phyloP scores from a whole-genome alignment of 306 rosid species.

The Dryas alaskensis region DNA sequence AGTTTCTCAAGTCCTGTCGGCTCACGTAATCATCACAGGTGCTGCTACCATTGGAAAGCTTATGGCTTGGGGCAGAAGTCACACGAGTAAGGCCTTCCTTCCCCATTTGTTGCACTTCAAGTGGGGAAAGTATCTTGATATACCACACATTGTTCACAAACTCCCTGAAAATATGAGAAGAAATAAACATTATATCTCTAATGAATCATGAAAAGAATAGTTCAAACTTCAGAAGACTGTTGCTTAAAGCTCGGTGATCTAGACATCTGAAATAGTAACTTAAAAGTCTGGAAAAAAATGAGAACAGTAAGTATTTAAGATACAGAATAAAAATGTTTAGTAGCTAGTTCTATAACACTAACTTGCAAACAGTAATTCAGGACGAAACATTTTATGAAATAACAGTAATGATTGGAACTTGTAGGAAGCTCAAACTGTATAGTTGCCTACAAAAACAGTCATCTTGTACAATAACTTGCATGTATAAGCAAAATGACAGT shows the following conservation, averaged over 20 bases:
- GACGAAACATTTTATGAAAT: background rate
- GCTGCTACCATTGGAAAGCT: conserved; percentile 34
- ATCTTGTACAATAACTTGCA: conserved; percentile 3
- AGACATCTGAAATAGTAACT: background rate
- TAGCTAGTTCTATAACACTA: background rate
- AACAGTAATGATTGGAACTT: background rate
- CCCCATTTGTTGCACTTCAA: conserved; percentile 68
- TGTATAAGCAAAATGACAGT: background rate
- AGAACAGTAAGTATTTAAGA: background rate
- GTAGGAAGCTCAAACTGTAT: background rate
- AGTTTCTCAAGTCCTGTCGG: conserved; percentile 49
- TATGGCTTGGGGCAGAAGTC: conserved; percentile 38
- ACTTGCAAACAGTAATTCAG: background rate
- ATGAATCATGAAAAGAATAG: background rate
- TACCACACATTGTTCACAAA: conserved; percentile 70
- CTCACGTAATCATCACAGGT: conserved; percentile 45
- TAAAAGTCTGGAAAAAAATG: background rate
- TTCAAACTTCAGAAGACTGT: background rate
- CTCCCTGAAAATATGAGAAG: conserved; percentile 44
- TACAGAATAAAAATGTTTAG: background rate
- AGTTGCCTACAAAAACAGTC: background rate
- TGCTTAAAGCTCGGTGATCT: background rate
- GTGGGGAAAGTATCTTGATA: conserved; percentile 66
- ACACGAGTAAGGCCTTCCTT: conserved; percentile 41
- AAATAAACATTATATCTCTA: background rate